Percentiles rank a stretch among this genome's conserved stretches.
These are phyloP conservation scores for Xerocomellus chrysenteron DNA, from an alignment of 768 basidiomycete species.

Conservation along the genomic window DNA sequence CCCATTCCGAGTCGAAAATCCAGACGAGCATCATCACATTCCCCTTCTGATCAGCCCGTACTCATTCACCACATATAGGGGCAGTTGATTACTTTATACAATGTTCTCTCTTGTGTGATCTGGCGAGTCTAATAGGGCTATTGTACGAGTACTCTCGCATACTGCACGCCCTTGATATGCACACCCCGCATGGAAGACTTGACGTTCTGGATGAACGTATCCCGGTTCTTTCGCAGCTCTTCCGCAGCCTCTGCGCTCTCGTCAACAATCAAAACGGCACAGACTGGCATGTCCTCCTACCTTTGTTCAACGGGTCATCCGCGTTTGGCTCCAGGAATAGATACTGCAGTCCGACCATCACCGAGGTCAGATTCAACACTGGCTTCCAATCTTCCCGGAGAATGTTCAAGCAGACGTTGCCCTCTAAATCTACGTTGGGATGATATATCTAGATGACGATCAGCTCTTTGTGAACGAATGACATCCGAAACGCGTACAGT, in stretches of 20 bases:
- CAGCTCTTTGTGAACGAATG: neutral
- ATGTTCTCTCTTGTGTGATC: slow-evolving; percentile 2
- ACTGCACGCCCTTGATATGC: slow-evolving; percentile 72
- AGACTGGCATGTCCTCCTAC: slow-evolving; percentile 42
- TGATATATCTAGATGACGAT: slow-evolving; percentile 81
- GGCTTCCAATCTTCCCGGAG: slow-evolving; percentile 99
- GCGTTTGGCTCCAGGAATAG: slow-evolving; percentile 98
- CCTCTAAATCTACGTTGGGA: slow-evolving; percentile 96
- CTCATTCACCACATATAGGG: slow-evolving; percentile 89
- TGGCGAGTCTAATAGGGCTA: slow-evolving; percentile 25
- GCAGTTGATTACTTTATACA: slow-evolving; percentile 52
- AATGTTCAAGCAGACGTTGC: slow-evolving; percentile 98
- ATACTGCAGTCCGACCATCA: slow-evolving; percentile 98
- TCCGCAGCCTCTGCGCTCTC: slow-evolving; percentile 80
- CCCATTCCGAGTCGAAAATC: slow-evolving; percentile 68
- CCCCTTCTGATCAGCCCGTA: slow-evolving; percentile 91
- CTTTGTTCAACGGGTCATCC: slow-evolving; percentile 98
- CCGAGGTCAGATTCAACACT: slow-evolving; percentile 93
- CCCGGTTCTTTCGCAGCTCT: slow-evolving; percentile 87
- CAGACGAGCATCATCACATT: slow-evolving; percentile 85
- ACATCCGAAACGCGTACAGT: slow-evolving; percentile 54
- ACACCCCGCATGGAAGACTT: slow-evolving; percentile 84
- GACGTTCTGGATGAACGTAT: slow-evolving; percentile 82
- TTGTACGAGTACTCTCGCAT: slow-evolving; percentile 68
- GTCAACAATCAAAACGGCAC: slow-evolving; percentile 8